Evolutionary conservation across 2,329 filamentous ascomycete species (phyloP).

Genomic region (Verticillium nonalfalfae): DNA sequence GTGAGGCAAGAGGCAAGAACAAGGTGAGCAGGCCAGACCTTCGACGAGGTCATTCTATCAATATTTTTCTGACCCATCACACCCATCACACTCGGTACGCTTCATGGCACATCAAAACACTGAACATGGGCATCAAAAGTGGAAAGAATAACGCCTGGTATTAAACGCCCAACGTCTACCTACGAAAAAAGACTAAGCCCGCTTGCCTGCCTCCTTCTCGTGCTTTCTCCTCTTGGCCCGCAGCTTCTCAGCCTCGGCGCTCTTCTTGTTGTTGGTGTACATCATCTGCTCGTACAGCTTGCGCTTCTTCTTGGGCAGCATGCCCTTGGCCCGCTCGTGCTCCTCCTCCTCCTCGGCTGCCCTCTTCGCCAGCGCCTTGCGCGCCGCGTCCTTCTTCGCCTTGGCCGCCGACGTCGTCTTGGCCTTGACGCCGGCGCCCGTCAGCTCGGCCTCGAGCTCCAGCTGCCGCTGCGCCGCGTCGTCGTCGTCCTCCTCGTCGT

Average conservation of each 20-base stretch:
- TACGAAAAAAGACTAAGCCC: neutral
- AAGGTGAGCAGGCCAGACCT: neutral
- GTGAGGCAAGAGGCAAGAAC: neutral
- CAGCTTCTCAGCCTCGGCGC: constrained; percentile 81
- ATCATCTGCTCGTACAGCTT: constrained; percentile 98
- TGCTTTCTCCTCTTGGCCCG: constrained; percentile 85
- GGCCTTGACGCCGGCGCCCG: constrained; percentile 55
- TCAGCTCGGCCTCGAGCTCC: constrained; percentile 88
- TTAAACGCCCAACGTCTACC: neutral
- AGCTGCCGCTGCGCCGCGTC: constrained; percentile 71
- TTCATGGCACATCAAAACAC: neutral
- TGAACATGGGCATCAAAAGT: neutral
- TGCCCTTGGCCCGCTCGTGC: constrained; percentile 88
- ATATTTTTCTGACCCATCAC: no score
- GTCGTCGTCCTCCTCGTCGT: constrained; percentile 40
- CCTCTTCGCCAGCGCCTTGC: constrained; percentile 64
- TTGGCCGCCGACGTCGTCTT: constrained; percentile 43
- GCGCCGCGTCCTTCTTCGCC: constrained; percentile 63
- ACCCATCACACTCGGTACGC: no score
- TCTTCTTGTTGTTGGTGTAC: constrained; percentile 89
- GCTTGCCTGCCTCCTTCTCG: constrained; percentile 56
- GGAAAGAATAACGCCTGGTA: constrained; percentile 4
- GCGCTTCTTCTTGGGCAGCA: constrained; percentile 96
- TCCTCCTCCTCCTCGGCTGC: constrained; percentile 77
- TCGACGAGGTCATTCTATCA: neutral